Evolutionary conservation across 2,329 filamentous ascomycete species (phyloP), one percentile per base, ranked within the genome.

Genomic region (Fusarium tanahbumbuense): DNA sequence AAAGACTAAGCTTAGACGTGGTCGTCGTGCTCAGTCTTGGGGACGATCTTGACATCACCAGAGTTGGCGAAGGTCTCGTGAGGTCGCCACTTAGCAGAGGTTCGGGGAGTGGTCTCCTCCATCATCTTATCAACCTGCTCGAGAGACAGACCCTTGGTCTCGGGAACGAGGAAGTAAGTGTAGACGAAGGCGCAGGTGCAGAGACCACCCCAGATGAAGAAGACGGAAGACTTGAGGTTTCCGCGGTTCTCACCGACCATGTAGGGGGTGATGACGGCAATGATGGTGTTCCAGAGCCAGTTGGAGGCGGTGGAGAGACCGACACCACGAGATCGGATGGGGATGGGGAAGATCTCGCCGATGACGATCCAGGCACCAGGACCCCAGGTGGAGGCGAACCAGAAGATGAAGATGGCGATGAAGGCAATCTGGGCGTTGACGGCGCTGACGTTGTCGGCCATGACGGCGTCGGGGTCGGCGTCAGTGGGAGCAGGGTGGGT

Each of bases 361-460:
- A 96, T 94, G 73, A 97, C 87, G 56, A 91, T 88, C 92, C 91
- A 94, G 56, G 92, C 87, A 52, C 89, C 91, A 9, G 93, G 93
- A 56, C 93, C 93, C 93, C 93, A 97, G 70, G 93, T 97, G 62
- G 88, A 90, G 64, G 93, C 93, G 80, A 97, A 97, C 87, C 91
- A 95, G 87, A 93, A 94, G 85, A 97, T 94, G 87, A 94, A 96
- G 84, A 97, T 90, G 83, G 90, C 92, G 78, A 96, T 96, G 84
- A 97, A 96, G 66, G 92, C 89, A 71, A 97, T 93, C 86, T 94
- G 90, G 52, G 91, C 68, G 57, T 72, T 72, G 56, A 71, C 68
- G 34, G 89, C 90, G 4, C 83, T 70, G 65, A 85, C 81, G 79
- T 90, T 88, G 81, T 86, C 55, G 75, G 84, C 84, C 10, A 84